Conservation (phyloP, 2,329 filamentous ascomycete genomes). For the Colletotrichum sp. region DNA sequence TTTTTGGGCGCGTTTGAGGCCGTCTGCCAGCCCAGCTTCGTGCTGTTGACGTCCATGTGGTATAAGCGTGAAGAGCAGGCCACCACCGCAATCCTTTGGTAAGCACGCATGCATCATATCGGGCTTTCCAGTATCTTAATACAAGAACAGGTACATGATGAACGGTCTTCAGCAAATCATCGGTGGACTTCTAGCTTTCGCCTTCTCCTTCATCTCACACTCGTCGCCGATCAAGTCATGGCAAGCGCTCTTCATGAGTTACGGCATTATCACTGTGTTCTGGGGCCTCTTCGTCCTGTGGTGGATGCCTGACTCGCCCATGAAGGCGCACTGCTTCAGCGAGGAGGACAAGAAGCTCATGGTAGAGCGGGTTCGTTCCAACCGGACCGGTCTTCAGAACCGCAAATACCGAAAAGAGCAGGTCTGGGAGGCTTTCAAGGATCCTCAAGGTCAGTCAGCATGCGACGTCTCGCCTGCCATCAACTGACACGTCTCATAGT, state of each 20-base stretch:
- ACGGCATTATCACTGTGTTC: conserved; percentile 39
- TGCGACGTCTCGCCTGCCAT: neutral
- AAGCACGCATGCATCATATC: rapidly evolving
- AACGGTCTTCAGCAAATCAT: conserved; percentile 40
- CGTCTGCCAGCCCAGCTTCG: conserved; percentile 48
- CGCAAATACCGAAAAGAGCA: conserved; percentile 41
- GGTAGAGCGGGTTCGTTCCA: conserved; percentile 40
- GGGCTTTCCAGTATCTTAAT: neutral
- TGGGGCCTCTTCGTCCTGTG: conserved; percentile 40
- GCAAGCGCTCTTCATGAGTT: conserved; percentile 48
- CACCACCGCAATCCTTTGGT: conserved; percentile 25
- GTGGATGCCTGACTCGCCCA: conserved; percentile 55
- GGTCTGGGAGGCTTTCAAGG: conserved; percentile 40
- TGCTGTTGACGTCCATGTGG: conserved; percentile 39
- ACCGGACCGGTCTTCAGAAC: conserved; percentile 38
- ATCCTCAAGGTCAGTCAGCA: conserved; percentile 26
- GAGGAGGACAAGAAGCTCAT: conserved; percentile 42
- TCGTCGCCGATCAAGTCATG: conserved; percentile 36
- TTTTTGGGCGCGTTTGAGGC: conserved; percentile 52
- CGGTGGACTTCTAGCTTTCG: conserved; percentile 44
- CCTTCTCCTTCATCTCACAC: conserved; percentile 33
- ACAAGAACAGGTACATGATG: conserved; percentile 34
- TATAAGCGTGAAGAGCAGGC: conserved; percentile 43
- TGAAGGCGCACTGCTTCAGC: conserved; percentile 54
- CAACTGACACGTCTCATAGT: conserved; percentile 19